Base-by-base conservation (phyloP, 148 eudicot genomes). In the Chenopodium formosanum region DNA sequence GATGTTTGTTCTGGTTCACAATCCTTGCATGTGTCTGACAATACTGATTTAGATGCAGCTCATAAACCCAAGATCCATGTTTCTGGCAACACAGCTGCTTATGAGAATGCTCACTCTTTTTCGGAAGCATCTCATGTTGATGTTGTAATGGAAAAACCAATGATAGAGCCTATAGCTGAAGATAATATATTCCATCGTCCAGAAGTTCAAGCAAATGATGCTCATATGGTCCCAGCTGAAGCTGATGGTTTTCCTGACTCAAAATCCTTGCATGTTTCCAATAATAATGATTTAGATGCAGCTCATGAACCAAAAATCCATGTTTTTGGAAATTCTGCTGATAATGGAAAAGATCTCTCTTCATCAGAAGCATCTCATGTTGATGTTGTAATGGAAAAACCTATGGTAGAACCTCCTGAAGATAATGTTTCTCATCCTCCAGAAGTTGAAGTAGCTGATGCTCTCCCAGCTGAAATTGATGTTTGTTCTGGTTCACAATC, bases 61-160 rank as follows among this genome's bases (percentile, higher is more conserved):
- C 77, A 80, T 72, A 70, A 73, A 62, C 77, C 29, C 40, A 63
- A 58, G 31, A 25, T 7, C 11, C 20, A 60, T 23, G 70, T 60
- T 27, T 60, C 70, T 60, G 20, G 17, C 29, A 62, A 9, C 73
- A 29, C 81, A 37, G 52, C 79, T 79, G 75, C 77, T 73, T 75
- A 80, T 32, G 82, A 37, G 74, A 27, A 74, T 40, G 67, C 58
- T 16, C 34, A 74, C 20, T 75, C 77, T 40, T 47, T 85, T 44
- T 75, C 73, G n/a, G 76, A 75, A 83, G 82, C 67, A 69, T 67
- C 52, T 74, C 78, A 48, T 66, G 25, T 62, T 14, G 67, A 46
- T 53, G 78, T 52, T 62, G 50, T 73, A 60, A 74, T 56, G 68
- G 83, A 80, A 83, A 89, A 79, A 12, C 56, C 78, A 44, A 79